Evolutionary conservation across 83 land plant genomes (phyloP), one percentile per base, ranked within the genome.

Genomic region (Picea mariana): DNA sequence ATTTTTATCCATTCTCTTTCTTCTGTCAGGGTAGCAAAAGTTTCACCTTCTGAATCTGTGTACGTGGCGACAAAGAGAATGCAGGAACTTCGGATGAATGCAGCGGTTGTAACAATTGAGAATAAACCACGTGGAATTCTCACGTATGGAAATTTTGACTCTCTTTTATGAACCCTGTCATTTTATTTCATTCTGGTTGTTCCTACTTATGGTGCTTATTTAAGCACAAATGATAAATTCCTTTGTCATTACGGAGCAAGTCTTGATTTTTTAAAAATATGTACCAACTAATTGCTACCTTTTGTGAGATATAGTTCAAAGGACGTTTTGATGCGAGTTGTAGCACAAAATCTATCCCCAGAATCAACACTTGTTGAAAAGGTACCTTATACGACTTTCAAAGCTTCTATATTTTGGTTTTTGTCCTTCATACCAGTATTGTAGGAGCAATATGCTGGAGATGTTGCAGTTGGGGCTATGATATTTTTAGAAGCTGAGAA

Each of bases 111-210:
- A 27, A 85, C 94, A 67, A 83, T 85, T 73, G 92, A 82, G 61
- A 92, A 89, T 81, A 97, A 93, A 84, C 95, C 97, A 67, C 81
- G 61, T 15, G 99, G 99, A 83, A 97, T 97, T 52, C 82, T 97
- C 66, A 97, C 99, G 99, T 97, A 65, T 85, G 95, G 18, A 77
- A 17, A 7, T 84, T 13, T 85, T 60, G 4, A 40, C 40, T 60
- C 79, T 58, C 4, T 83, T 17, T 13, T 47, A 44, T 65, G 66
- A 18, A 15, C 44, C 44, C 38, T 21, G 21, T n/a, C 44, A 23
- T 72, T 72, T 34, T 47, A 47, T 47, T 13, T 12, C 16, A 13
- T 55, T 55, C 4, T 55, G 4, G 59, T 55, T 55, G 15, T 55
- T 55, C 59, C 15, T 12, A 55, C 59, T 55, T 12, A 12, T 13